Percentiles rank a stretch among this genome's conserved stretches.
Evolutionary conservation across 495 filamentous ascomycete genomes (phyloP).

Genomic region (Monascus purpureus): DNA sequence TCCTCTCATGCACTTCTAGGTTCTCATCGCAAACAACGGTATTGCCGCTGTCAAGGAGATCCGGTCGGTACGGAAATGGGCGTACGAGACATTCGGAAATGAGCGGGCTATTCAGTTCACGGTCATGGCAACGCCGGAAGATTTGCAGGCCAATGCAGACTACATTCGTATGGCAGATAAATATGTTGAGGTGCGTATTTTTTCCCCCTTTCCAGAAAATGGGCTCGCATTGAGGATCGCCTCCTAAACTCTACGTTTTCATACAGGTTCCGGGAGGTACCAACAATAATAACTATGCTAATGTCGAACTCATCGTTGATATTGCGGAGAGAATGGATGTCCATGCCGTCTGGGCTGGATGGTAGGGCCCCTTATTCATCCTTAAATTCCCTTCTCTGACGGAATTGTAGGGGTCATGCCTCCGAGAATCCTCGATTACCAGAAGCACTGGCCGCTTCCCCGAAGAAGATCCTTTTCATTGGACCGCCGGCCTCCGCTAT

Average conservation of each 20-base stretch:
- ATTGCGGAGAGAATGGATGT: constrained; percentile 98
- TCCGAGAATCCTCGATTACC: constrained; percentile 97
- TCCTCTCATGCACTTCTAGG: constrained; percentile 40
- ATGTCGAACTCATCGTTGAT: constrained; percentile 98
- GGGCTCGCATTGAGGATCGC: neutral
- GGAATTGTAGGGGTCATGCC: constrained; percentile 67
- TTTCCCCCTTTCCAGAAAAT: neutral
- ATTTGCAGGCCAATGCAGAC: constrained; percentile 93
- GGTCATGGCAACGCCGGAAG: constrained; percentile 99
- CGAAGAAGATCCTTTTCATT: constrained; percentile 98
- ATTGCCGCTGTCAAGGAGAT: constrained; percentile 99
- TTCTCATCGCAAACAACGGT: constrained; percentile 99
- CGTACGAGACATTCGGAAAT: constrained; percentile 97
- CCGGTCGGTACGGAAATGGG: constrained; percentile 97
- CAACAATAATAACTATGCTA: constrained; percentile 99
- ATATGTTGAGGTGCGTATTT: constrained; percentile 72
- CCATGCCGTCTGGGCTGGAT: constrained; percentile 98
- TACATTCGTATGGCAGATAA: constrained; percentile 99
- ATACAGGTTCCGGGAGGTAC: constrained; percentile 86
- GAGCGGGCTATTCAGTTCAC: constrained; percentile 98
- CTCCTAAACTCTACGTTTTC: no score
- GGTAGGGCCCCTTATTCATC: constrained; percentile 41
- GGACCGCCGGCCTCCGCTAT: constrained; percentile 95
- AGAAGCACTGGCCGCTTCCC: constrained; percentile 86
- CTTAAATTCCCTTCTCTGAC: neutral